These are phyloP conservation scores for Opeltia flavorubescens DNA, from an alignment of 495 filamentous ascomycete species.

Conservation along the genomic window DNA sequence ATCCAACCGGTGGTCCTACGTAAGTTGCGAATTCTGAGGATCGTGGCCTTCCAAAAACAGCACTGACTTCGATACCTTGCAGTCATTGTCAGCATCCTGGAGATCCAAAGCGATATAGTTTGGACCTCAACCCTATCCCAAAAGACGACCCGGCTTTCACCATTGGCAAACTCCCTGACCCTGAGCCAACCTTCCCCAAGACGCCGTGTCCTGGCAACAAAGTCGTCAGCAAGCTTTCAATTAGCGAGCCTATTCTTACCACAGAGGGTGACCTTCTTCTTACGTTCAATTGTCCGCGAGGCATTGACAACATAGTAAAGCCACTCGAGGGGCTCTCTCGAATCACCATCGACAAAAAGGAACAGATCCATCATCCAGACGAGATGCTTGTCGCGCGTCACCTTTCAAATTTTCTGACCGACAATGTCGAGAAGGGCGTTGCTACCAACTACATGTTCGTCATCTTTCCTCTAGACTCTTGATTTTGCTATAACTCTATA, in stretches of 20 bases:
- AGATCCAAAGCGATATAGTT: too few species aligned
- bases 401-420: constrained; percentile 11
- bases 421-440: constrained; percentile 13
- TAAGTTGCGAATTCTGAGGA: background rate
- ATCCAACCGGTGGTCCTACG: background rate
- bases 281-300: background rate
- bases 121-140: background rate
- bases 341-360: background rate
- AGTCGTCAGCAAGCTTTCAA: background rate
- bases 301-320: background rate
- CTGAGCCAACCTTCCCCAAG: background rate
- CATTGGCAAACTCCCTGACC: background rate
- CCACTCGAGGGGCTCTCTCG: background rate
- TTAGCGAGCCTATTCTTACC: background rate
- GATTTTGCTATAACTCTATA: background rate
- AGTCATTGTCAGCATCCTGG: too few species aligned
- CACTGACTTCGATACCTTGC: too few species aligned
- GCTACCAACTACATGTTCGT: constrained; percentile 9
- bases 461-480: background rate
- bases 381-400: constrained; percentile 7
- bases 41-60: background rate
- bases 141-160: background rate
- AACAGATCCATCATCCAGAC: background rate
- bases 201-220: background rate
- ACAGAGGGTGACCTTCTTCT: background rate